phyloP scores from a whole-genome alignment of 257 asterid species.

The Forsythia suspensa region DNA sequence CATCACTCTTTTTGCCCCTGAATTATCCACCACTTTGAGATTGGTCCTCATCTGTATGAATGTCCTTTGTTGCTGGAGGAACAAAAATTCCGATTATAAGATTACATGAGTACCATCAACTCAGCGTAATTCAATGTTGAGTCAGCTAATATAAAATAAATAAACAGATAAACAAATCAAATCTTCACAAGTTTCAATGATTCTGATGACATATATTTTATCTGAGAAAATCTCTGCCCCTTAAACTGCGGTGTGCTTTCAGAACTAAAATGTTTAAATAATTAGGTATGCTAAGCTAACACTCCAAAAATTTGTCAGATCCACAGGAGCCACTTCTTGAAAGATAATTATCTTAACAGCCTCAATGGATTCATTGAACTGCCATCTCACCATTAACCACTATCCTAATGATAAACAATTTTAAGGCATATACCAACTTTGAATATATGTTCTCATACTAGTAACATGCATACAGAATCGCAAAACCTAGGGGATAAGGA shows the following conservation, averaged over 20 bases:
- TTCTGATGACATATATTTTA: too few species aligned
- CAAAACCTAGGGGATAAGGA: too few species aligned
- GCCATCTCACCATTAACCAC: too few species aligned
- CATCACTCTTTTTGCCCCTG: background rate
- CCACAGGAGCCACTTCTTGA: too few species aligned
- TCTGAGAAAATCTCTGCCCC: background rate
- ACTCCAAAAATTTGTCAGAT: background rate
- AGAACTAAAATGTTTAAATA: background rate
- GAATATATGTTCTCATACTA: background rate
- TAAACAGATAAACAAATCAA: background rate
- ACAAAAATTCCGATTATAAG: background rate
- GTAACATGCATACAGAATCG: background rate
- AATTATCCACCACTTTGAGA: constrained; percentile 85
- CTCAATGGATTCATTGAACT: too few species aligned
- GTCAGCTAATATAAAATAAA: background rate
- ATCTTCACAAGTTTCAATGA: background rate
- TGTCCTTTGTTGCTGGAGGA: constrained; percentile 73
- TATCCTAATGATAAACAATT: too few species aligned
- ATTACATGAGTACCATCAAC: background rate
- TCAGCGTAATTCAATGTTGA: background rate
- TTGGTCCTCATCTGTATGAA: constrained; percentile 94
- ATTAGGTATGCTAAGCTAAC: background rate
- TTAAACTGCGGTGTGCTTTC: background rate
- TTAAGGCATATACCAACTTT: too few species aligned
- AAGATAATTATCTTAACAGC: too few species aligned